Base-by-base conservation (phyloP, 495 filamentous ascomycete genomes). In the Astrothelium subdiscretum region DNA sequence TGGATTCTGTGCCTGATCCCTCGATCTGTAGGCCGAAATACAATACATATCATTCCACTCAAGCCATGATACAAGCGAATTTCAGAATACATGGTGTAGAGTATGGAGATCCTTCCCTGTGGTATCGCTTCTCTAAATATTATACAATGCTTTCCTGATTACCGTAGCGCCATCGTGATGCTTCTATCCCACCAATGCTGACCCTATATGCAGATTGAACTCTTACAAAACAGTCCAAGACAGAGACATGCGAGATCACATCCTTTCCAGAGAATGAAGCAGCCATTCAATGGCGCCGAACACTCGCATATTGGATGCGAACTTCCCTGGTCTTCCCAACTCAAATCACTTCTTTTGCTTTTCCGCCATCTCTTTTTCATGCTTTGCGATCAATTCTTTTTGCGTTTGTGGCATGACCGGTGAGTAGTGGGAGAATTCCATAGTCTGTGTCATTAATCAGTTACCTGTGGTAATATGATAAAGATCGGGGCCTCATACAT, bases 371-470 rank as follows among this genome's bases (percentile, higher is more conserved):
- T 87, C 87, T 82, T 96, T 95, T 73, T 92, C 76, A 77, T 96
- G 83, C 78, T 92, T 91, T 61, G 85, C 84, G 35, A 97, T 77
- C 58, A 99, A 79, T 74, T 97, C 95, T 76, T 88, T 96, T 77
- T 99, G 95, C 73, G 97, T 71, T 68, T 97, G 92, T 63, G 85
- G 83, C 58, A 91, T 88, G 66, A 92, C 89, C 60, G 89, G 80
- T 61, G 86, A 84, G 72, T 99, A 97, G 77, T 97, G 92, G 71
- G 87, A 90, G 74, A 97, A 99, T 79, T 99, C 95, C 95, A 99
- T 99, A 65, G 81, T 87, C 48, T 54, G 4, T 54, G 0, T 8
- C 13, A 29, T 0, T n/a, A 54, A 24, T 54, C 48, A 54, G 48
- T 29, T n/a, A 29, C n/a, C 6, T 26, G 5, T 12, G 43, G 5